A percentile compares a stretch with the other conserved stretches of the same genome.
These are phyloP conservation scores for Microthlaspi erraticum DNA, from an alignment of 345 rosid species.

Conservation along the genomic window DNA sequence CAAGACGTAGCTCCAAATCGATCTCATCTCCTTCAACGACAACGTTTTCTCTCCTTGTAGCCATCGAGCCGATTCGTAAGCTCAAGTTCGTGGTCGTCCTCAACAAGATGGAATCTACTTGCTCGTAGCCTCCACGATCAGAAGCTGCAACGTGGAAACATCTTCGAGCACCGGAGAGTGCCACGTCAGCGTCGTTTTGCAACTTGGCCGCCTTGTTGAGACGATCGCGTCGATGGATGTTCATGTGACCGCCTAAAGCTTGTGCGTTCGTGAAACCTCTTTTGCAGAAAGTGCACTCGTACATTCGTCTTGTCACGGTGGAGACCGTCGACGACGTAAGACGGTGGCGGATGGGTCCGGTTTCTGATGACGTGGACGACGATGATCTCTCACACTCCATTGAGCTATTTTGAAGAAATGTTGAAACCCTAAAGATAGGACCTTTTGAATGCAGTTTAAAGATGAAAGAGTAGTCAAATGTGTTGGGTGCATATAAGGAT, in stretches of 20 bases:
- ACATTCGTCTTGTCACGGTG: conserved; percentile 53
- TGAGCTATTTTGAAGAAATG: conserved; percentile 1
- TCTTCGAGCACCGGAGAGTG: conserved; percentile 37
- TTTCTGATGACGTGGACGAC: conserved; percentile 44
- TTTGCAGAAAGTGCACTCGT: conserved; percentile 81
- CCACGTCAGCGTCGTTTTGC: conserved; percentile 39
- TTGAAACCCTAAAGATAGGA: conserved; percentile 32
- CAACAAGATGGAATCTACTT: conserved; percentile 40
- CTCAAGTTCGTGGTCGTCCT: conserved; percentile 54
- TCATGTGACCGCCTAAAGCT: conserved; percentile 96
- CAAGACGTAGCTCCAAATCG: conserved; percentile 96
- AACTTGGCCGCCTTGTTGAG: conserved; percentile 58
- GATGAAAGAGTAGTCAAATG: conserved; percentile 24
- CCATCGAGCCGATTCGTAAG: conserved; percentile 54
- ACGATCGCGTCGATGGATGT: conserved; percentile 86
- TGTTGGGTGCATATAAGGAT: conserved; percentile 35
- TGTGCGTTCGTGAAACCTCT: conserved; percentile 95
- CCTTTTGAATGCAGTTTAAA: conserved; percentile 14
- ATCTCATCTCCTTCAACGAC: conserved; percentile 63
- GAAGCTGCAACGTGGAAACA: conserved; percentile 49
- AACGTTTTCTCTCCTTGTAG: conserved; percentile 42
- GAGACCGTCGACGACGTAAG: conserved; percentile 31
- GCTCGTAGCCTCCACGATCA: conserved; percentile 42
- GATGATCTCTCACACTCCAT: conserved; percentile 46
- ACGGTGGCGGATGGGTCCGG: conserved; percentile 21